Percentiles rank a stretch among this genome's conserved stretches.
phyloP scores from a whole-genome alignment of 176 grass and related monocot genomes.

The sorghum (Sorghum bicolor) region DNA sequence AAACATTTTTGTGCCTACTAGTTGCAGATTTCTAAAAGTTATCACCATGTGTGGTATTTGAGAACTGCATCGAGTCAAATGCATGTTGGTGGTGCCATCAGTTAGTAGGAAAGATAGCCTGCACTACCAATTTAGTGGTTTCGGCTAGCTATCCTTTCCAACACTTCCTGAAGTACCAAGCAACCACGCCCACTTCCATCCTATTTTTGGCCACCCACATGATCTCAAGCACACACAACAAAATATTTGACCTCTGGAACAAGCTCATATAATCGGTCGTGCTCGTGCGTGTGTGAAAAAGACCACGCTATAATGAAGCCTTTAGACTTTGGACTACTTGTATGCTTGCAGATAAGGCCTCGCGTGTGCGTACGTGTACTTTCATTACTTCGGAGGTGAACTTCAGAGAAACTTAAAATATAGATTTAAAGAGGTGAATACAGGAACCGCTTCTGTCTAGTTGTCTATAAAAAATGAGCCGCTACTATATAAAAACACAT shows the following conservation, averaged over 20 bases:
- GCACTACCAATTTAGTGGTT: background rate
- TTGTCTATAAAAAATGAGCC: too few species aligned
- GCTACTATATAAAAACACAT: too few species aligned
- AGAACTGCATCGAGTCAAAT: background rate
- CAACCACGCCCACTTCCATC: conserved; percentile 10
- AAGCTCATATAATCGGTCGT: conserved; percentile 15
- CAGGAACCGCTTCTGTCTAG: too few species aligned
- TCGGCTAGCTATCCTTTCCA: background rate
- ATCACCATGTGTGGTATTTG: background rate
- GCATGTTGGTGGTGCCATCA: background rate
- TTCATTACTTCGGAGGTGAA: background rate
- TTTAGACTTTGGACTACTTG: conserved; percentile 25
- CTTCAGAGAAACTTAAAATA: too few species aligned
- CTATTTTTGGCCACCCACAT: conserved; percentile 32
- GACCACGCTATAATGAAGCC: conserved; percentile 16
- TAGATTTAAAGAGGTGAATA: too few species aligned
- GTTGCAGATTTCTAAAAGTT: background rate
- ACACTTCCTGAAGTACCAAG: conserved; percentile 20
- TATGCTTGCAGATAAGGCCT: conserved; percentile 14
- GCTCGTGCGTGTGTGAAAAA: conserved; percentile 19
- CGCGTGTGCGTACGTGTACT: background rate
- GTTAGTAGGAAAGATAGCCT: background rate
- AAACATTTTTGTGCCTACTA: background rate
- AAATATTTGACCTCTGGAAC: conserved; percentile 1
- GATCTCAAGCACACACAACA: conserved; percentile 1